Percentiles rank a stretch among this genome's conserved stretches.
Evolutionary conservation across 2,329 filamentous ascomycete genomes (phyloP).

Genomic region (Pseudovirgaria hyperparasitica): DNA sequence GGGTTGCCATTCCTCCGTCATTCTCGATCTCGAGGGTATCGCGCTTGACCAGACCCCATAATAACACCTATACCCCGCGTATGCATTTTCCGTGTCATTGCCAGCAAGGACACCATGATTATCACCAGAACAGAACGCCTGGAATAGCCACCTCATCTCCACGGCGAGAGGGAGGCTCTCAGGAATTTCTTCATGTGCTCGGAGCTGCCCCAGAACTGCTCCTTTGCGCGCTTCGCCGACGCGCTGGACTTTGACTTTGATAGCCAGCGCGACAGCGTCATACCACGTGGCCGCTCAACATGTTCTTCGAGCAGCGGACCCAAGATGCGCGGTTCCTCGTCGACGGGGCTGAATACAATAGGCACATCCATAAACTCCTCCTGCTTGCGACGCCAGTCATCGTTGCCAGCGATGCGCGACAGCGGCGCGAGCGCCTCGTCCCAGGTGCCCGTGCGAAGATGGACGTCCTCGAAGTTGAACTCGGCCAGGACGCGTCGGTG

Average conservation of each 20-base stretch:
- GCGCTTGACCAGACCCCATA: not conserved
- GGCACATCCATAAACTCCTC: slow-evolving; percentile 29
- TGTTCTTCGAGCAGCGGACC: slow-evolving; percentile 20
- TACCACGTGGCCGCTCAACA: slow-evolving; percentile 9
- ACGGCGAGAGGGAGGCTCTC: slow-evolving; percentile 16
- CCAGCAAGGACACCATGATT: not conserved
- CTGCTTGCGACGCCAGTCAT: slow-evolving; percentile 28
- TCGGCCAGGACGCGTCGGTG: slow-evolving; percentile 60
- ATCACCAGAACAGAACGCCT: no score
- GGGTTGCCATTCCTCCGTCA: no score
- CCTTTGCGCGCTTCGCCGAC: slow-evolving; percentile 12
- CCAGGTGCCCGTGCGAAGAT: slow-evolving; percentile 61
- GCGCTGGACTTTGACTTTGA: slow-evolving; percentile 9
- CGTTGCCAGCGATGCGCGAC: slow-evolving; percentile 30
- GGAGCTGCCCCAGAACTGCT: slow-evolving; percentile 21
- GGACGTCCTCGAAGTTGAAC: slow-evolving; percentile 68
- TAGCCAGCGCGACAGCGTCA: slow-evolving; percentile 20
- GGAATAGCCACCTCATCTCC: slow-evolving; percentile 11
- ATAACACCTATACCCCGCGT: not conserved
- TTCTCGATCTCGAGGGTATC: not conserved
- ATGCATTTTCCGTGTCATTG: slow-evolving; percentile 1
- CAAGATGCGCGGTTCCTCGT: slow-evolving; percentile 20
- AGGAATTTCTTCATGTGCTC: slow-evolving; percentile 24
- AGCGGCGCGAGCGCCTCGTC: slow-evolving; percentile 70
- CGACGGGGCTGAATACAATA: slow-evolving; percentile 22